Conservation (phyloP, 441 rosid species). For the Pelargonium citronellum region DNA sequence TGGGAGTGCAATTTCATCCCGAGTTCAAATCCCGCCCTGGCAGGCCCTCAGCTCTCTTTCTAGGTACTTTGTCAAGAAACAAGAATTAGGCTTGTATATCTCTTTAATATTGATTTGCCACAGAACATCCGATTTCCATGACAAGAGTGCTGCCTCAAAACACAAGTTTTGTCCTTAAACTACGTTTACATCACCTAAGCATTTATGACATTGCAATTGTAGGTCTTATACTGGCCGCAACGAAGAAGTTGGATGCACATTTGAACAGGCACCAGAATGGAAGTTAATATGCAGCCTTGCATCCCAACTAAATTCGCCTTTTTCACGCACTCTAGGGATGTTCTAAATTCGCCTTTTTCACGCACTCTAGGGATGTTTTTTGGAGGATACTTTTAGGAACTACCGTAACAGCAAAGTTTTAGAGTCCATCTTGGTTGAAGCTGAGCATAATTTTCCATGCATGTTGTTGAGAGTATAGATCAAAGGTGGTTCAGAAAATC, state of each 20-base stretch:
- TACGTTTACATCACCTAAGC: background rate
- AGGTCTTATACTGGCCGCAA: slow-evolving; percentile 84
- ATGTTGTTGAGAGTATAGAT: background rate
- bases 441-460: background rate
- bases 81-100: background rate
- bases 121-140: too few relatives aligned
- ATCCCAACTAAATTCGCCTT: background rate
- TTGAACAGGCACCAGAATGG: slow-evolving; percentile 44
- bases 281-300: slow-evolving; percentile 23
- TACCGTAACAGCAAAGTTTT: background rate
- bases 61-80: slow-evolving; percentile 34
- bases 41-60: slow-evolving; percentile 59
- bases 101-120: too few relatives aligned
- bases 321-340: too few relatives aligned
- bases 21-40: slow-evolving; percentile 69
- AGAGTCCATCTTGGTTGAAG: background rate
- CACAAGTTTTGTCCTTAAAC: background rate
- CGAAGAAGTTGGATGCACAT: slow-evolving; percentile 56
- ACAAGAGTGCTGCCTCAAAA: background rate
- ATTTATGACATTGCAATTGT: slow-evolving; percentile 18
- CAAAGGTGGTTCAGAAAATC: background rate
- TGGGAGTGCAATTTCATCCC: slow-evolving; percentile 74
- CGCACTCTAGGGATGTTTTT: too few relatives aligned
- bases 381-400: background rate
- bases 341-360: too few relatives aligned